A percentile compares a stretch with the other conserved stretches of the same genome.
Evolutionary conservation across 805 yeast species (phyloP).

Genomic region (Scheffersomyces coipomensis): DNA sequence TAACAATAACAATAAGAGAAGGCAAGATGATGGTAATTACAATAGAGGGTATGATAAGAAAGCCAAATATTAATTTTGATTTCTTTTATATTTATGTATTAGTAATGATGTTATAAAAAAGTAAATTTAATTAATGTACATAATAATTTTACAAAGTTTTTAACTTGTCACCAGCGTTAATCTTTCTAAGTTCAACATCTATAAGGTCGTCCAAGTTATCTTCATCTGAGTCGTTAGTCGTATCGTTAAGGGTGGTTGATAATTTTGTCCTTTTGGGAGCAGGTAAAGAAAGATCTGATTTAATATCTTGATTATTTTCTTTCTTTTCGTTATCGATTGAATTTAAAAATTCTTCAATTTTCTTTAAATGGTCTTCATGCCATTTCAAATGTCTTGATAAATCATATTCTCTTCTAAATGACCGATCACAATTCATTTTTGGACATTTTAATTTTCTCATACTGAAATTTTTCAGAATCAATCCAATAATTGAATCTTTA

Average conservation of each 20-base stretch:
- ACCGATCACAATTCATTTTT: conserved; percentile 49
- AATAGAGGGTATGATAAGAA: conserved; percentile 27
- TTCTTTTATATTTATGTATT: not conserved
- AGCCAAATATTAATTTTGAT: conserved; percentile 18
- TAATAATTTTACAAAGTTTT: not conserved
- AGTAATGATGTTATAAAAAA: not conserved
- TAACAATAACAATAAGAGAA: conserved; percentile 22
- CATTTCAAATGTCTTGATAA: conserved; percentile 50
- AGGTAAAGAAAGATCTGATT: no score
- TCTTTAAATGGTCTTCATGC: conserved; percentile 41
- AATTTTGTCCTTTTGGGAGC: conserved; percentile 5
- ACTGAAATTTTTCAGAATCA: conserved; percentile 36
- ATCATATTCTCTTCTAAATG: conserved; percentile 50
- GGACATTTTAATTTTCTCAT: conserved; percentile 44
- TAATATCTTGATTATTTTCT: conserved; percentile 2
- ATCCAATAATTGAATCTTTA: conserved; percentile 28
- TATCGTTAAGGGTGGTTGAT: not conserved
- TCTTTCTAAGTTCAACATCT: conserved; percentile 19
- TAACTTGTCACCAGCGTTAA: conserved; percentile 14
- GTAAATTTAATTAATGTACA: not conserved
- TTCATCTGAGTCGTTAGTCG: conserved; percentile 6
- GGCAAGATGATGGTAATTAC: conserved; percentile 13
- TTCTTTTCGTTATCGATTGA: conserved; percentile 16
- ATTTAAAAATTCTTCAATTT: conserved; percentile 27
- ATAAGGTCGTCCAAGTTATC: conserved; percentile 20